Base-by-base conservation (phyloP, 345 rosid genomes). In the Bruguiera sexangula region DNA sequence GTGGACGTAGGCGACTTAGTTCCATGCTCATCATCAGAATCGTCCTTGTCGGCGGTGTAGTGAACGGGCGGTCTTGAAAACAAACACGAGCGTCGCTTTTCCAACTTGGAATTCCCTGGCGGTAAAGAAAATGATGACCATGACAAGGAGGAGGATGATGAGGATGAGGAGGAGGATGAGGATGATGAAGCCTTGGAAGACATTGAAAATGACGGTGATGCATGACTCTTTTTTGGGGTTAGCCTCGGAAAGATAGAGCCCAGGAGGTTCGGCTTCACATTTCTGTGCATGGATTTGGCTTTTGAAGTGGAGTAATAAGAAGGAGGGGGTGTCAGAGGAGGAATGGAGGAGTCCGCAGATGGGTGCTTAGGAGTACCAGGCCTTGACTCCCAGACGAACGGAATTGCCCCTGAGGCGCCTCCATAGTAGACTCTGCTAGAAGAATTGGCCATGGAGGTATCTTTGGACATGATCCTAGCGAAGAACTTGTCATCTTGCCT, bases 311-410 rank as follows among this genome's bases (percentile, higher is more conserved):
- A 83, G 37, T 69, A 65, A 39, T 72, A 79, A 0, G 87, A 86
- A 31, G 89, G 93, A 56, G 90, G 89, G 0, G 93, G 88, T 3
- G 92, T 82, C 24, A 82, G 70, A 22, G 87, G 85, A 64, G 88
- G 92, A 11, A 79, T 62, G 31, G 76, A 30, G 64, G 67, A 36
- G 51, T 75, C 74, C 1, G 73, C 51, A 57, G 59, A 48, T 6
- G 73, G 11, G 69, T 87, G 84, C 62, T 90, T 93, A 0, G 98
- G 96, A n/a, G 96, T 88, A 48, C 98, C 98, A 0, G 98, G 98
- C 24, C 75, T 80, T 24, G 96, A 77, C 67, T 93, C 98, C 98
- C 98, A 93, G 43, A 56, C 26, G 84, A 93, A 93, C 0, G 97
- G 93, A 60, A 93, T 37, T 6, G 93, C 56, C 27, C 82, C 81